Evolutionary conservation across 1,284 basidiomycete genomes (phyloP), one percentile per base, ranked within the genome.

Genomic region (Mycosarcoma mackinlayi): DNA sequence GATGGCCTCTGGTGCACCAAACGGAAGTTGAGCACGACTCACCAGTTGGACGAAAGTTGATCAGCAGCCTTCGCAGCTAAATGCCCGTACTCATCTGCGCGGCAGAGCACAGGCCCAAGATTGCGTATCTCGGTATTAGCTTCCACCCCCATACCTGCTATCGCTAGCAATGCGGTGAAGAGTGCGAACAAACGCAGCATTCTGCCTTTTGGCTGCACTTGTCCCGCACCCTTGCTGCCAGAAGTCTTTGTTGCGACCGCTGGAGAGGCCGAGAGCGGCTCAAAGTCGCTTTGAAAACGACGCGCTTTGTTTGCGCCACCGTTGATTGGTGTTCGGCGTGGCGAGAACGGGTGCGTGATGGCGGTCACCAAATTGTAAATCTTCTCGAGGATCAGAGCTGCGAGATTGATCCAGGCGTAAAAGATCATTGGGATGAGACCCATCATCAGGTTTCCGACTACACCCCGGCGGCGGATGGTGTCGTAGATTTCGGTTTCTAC

Each of bases 401-500:
- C 6, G 5, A 82, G 65, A 52, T 85, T 85, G 50, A 86, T 65
- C n/a, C 74, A 46, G 10, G 80, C 84, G 52, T 86, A 86, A 61
- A 86, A 86, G 11, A 75, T 25, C 83, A 84, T 84, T 0, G 83
- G 83, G 16, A 83, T 83, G 24, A 77, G 41, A 14, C 57, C 89
- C 88, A 89, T 89, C 49, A 87, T 80, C 4, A 89, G 57, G 73
- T 89, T 89, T 0, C 88, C 88, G 0, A 86, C 66, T 1, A 86
- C n/a, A 0, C 88, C 88, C 41, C 88, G 83, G 0, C 89, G 84
- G 9, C 83, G 85, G 55, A 90, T 87, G 1, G 88, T 89, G 33
- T 89, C 88, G 87, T 87, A 89, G 14, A 89, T 83, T 77, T 90
- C 89, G 1, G 86, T 87, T 76, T 86, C 86, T 54, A 87, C 85